These are phyloP conservation scores for Alloteropsis semialata DNA, from an alignment of 176 grass and related monocot species.

Conservation along the genomic window DNA sequence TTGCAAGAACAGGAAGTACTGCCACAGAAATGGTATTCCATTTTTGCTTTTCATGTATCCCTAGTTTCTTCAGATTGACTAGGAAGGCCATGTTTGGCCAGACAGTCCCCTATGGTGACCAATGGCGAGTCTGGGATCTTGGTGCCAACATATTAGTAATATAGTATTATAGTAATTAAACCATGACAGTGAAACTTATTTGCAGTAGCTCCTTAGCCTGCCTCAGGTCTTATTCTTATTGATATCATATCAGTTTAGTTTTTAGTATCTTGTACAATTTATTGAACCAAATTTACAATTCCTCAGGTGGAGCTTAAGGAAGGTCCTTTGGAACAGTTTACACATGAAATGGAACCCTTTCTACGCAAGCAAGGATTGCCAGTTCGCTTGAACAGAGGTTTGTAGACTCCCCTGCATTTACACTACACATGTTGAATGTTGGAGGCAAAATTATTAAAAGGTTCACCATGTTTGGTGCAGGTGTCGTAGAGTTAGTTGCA, in stretches of 20 bases:
- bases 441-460: background rate
- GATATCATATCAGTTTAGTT: background rate
- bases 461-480: constrained; percentile 26
- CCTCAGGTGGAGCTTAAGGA: constrained; percentile 85
- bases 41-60: background rate
- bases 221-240: background rate
- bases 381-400: constrained; percentile 95
- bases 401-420: constrained; percentile 1
- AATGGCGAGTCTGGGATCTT: background rate
- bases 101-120: background rate
- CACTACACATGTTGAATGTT: background rate
- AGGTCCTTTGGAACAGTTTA: constrained; percentile 91
- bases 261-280: background rate
- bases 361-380: constrained; percentile 84
- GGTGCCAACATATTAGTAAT: background rate
- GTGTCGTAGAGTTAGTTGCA: constrained; percentile 80
- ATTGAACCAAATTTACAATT: background rate
- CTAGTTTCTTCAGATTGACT: background rate
- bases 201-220: background rate
- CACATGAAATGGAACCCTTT: constrained; percentile 96
- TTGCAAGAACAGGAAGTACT: constrained; percentile 72
- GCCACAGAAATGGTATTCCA: constrained; percentile 67
- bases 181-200: background rate
- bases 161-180: no score
- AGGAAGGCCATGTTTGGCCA: background rate